These are phyloP conservation scores for Cyclospora cayetanensis DNA, from an alignment of 169 alveolate genomes.

Conservation along the genomic window DNA sequence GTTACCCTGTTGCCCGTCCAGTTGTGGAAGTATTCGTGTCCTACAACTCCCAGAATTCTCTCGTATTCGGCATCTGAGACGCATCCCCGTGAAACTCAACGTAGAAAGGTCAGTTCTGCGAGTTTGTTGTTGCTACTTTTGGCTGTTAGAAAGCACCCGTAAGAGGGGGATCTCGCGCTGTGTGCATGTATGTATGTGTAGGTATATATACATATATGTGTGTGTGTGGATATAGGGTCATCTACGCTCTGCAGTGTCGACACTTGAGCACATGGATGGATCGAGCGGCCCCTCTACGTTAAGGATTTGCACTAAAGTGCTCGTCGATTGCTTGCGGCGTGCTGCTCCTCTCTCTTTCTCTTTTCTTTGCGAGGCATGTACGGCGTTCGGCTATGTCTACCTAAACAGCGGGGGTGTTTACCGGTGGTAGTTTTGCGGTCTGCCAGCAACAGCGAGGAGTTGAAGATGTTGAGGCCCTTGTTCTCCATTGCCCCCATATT, in stretches of 20 bases:
- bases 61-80: conserved; percentile 84
- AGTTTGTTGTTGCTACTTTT: too few species aligned
- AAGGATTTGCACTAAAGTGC: too few species aligned
- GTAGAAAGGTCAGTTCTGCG: too few species aligned
- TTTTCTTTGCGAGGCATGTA: too few species aligned
- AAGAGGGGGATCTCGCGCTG: background rate
- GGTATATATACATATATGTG: background rate
- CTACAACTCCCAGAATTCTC: conserved; percentile 86
- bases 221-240: background rate
- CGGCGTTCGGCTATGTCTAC: too few species aligned
- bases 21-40: conserved; percentile 94
- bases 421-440: conserved; percentile 86
- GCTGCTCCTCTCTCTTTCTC: too few species aligned
- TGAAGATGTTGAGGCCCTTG: conserved; percentile 92
- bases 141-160: background rate
- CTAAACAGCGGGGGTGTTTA: too few species aligned
- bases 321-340: too few species aligned
- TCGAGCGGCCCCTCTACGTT: too few species aligned
- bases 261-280: background rate
- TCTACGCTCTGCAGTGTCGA: background rate
- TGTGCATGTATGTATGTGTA: background rate
- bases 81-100: too few species aligned
- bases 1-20: conserved; percentile 95
- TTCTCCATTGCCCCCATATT: conserved; percentile 94
- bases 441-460: conserved; percentile 88